Evolutionary conservation across 192 early-diverging fungal species (phyloP).

Genomic region (Coemansia sp.): DNA sequence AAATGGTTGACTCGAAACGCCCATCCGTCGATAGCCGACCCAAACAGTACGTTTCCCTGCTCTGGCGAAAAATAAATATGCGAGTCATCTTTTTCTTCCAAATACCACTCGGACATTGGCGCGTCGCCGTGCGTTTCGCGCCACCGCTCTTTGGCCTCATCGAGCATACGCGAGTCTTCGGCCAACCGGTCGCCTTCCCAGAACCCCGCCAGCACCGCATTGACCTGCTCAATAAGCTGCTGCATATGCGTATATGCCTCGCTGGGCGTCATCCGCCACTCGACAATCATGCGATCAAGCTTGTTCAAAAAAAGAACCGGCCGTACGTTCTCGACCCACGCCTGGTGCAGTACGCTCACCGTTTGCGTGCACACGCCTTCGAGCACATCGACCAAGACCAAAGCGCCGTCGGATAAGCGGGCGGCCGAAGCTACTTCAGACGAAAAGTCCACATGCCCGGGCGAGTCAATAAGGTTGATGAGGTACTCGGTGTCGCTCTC

Average conservation of each 20-base stretch:
- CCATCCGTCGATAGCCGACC: constrained; percentile 97
- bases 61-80: constrained; percentile 96
- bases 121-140: constrained; percentile 56
- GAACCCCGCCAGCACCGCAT: constrained; percentile 94
- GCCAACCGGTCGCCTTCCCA: constrained; percentile 87
- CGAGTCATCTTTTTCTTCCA: constrained; percentile 90
- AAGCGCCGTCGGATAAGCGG: constrained; percentile 89
- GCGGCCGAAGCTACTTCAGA: constrained; percentile 99
- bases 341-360: constrained; percentile 91
- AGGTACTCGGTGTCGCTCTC: constrained; percentile 67
- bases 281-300: constrained; percentile 92
- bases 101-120: constrained; percentile 70
- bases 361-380: constrained; percentile 99
- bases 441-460: constrained; percentile 98
- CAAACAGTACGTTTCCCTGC: constrained; percentile 95
- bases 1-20: constrained; percentile 95
- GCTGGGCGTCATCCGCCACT: constrained; percentile 84
- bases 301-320: constrained; percentile 98
- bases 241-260: constrained; percentile 94
- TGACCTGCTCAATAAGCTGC: constrained; percentile 95
- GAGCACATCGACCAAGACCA: constrained; percentile 95
- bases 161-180: constrained; percentile 65
- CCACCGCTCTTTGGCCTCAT: constrained; percentile 63
- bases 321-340: constrained; percentile 86
- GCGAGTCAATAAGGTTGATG: constrained; percentile 97